A percentile compares a stretch with the other conserved stretches of the same genome.
phyloP scores from a whole-genome alignment of 192 early-diverging fungal genomes.

The Coemansia biformis region DNA sequence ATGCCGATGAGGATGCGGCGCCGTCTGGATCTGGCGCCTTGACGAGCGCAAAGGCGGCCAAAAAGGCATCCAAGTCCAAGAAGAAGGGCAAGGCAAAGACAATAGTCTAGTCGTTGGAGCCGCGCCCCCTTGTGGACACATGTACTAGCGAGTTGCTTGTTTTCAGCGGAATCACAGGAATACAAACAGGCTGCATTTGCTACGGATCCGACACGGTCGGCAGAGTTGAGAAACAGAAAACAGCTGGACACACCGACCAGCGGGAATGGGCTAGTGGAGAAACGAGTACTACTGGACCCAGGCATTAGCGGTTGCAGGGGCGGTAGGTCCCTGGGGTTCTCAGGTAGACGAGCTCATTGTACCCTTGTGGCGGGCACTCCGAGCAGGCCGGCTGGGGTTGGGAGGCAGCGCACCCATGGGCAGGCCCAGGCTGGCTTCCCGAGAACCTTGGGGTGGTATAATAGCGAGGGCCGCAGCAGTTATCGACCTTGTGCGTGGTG shows the following conservation, averaged over 20 bases:
- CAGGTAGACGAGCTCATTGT: slow-evolving; percentile 30
- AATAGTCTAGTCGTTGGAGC: too few relatives aligned
- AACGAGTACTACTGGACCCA: too few relatives aligned
- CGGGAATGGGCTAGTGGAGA: not conserved
- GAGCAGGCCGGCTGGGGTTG: not conserved
- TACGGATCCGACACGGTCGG: too few relatives aligned
- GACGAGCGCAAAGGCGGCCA: slow-evolving; percentile 8
- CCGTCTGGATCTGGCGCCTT: slow-evolving; percentile 6
- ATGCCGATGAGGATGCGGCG: not conserved
- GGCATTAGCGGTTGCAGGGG: slow-evolving; percentile 38
- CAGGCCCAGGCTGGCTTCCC: not conserved
- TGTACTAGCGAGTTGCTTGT: too few relatives aligned
- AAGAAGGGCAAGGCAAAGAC: slow-evolving; percentile 44
- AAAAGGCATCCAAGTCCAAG: slow-evolving; percentile 36
- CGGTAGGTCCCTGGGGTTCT: slow-evolving; percentile 22
- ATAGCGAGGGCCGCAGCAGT: slow-evolving; percentile 17
- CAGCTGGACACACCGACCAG: not conserved
- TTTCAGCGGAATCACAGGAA: too few relatives aligned
- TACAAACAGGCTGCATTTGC: too few relatives aligned
- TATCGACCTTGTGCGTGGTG: slow-evolving; percentile 40
- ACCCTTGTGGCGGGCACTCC: not conserved
- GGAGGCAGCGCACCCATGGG: not conserved
- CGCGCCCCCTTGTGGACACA: too few relatives aligned
- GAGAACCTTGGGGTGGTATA: slow-evolving; percentile 34
- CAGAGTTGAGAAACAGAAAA: too few relatives aligned